Evolutionary conservation across 139 green algal genomes (phyloP), one percentile per base, ranked within the genome.

Genomic region (Chlorella sp.): DNA sequence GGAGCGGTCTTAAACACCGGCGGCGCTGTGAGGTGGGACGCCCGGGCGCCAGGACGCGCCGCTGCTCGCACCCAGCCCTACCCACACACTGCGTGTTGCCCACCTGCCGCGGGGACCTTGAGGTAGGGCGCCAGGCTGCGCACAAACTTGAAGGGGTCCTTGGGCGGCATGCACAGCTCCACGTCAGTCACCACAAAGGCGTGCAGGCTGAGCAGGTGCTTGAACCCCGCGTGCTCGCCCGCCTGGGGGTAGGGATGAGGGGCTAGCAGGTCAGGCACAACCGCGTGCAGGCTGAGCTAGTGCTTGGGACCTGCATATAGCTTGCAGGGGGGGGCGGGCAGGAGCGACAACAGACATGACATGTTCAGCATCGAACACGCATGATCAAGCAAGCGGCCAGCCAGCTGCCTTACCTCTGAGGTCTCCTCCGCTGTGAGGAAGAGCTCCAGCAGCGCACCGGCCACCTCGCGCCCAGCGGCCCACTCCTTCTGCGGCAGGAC

Each of bases 161-260:
- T 74, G 14, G 74, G 28, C 13, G 89, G 92, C 64, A 89, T 82
- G 81, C 88, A 94, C 62, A 95, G 86, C 40, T 77, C 85, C 20
- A 89, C 79, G 58, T 96, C 92, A 6, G 93, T 91, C 11, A 86
- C 44, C 28, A 79, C 89, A 38, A 97, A 86, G 9, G 92, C 95
- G 85, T 98, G 94, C 76, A 98, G 89, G n/a, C 92, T 90, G 86
- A 95, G 92, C 84, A 96, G 85, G 81, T 78, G 79, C 43, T 48
- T 46, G 79, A 84, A 83, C 0, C 77, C 77, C 0, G 58, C 60
- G 2, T 83, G 77, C 77, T 83, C 77, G 8, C 77, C 77, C 9
- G 77, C 58, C 77, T 73, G 58, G 60, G 16, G 28, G 3, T 24
- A 51, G 34, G 36, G 26, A 48, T 22, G 13, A n/a, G 7, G n/a